Percentiles rank a stretch among this genome's conserved stretches.
These are phyloP conservation scores for Posidonia australis DNA, from an alignment of 106 monocot genomes.

Conservation along the genomic window DNA sequence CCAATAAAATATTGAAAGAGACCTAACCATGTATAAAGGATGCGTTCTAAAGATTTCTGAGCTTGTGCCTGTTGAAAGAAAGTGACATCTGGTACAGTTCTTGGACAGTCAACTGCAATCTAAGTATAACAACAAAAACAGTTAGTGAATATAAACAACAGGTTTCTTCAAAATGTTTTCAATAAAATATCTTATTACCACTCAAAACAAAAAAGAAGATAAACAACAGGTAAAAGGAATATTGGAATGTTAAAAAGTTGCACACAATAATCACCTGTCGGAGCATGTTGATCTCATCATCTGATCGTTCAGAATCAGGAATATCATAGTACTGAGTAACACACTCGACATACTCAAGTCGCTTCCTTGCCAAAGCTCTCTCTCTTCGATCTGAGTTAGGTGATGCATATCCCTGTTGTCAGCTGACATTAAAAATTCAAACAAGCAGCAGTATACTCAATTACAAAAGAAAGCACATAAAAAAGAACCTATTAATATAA, in stretches of 20 bases:
- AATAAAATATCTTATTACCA: too few relatives aligned
- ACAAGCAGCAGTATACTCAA: constrained; percentile 24
- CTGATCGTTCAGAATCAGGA: constrained; percentile 81
- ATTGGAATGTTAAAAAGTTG: background rate
- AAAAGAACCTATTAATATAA: background rate
- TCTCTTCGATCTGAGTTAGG: constrained; percentile 98
- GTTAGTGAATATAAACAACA: too few relatives aligned
- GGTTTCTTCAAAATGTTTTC: too few relatives aligned
- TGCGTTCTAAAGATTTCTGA: constrained; percentile 95
- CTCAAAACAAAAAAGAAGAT: too few relatives aligned
- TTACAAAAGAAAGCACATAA: background rate
- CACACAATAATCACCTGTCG: constrained; percentile 58
- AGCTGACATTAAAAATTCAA: constrained; percentile 84
- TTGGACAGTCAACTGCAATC: constrained; percentile 98
- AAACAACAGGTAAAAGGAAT: background rate
- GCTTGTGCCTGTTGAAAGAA: constrained; percentile 88
- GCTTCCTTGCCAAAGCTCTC: constrained; percentile 73
- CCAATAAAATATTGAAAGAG: constrained; percentile 2
- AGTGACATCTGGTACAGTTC: constrained; percentile 95
- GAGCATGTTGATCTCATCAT: constrained; percentile 98
- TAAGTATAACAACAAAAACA: constrained; percentile 9
- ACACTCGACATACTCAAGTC: constrained; percentile 91
- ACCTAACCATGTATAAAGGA: constrained; percentile 91
- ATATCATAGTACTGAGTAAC: constrained; percentile 94
- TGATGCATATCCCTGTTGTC: constrained; percentile 99